These are phyloP conservation scores for Zoysia pacifica DNA, from an alignment of 176 grass and related monocot species.

Conservation along the genomic window DNA sequence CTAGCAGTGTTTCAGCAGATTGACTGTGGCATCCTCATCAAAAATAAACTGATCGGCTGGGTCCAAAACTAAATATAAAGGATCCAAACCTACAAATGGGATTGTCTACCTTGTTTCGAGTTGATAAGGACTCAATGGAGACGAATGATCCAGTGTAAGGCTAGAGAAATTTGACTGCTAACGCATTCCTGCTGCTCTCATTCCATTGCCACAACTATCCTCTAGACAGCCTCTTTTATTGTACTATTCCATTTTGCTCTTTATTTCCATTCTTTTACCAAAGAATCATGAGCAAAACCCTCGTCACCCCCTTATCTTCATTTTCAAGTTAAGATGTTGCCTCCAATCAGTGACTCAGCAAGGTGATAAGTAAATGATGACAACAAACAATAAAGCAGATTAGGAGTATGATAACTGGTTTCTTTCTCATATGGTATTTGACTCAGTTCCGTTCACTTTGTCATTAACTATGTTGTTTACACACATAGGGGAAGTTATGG, in stretches of 20 bases:
- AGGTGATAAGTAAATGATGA: background rate
- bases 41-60: no score
- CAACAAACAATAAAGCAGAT: background rate
- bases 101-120: background rate
- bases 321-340: background rate
- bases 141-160: background rate
- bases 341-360: background rate
- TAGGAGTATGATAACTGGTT: background rate
- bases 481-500: background rate
- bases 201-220: background rate
- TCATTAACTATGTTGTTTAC: background rate
- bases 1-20: no score
- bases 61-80: no score
- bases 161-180: background rate
- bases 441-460: conserved; percentile 13
- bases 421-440: background rate
- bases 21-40: no score
- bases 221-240: background rate
- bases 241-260: background rate
- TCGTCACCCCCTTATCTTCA: background rate
- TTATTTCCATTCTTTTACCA: background rate
- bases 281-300: background rate
- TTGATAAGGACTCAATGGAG: background rate
- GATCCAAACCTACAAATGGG: no score
- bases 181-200: background rate